phyloP scores from a whole-genome alignment of 1,139 yeast species.

The Yamadazyma pseudoaaseri region DNA sequence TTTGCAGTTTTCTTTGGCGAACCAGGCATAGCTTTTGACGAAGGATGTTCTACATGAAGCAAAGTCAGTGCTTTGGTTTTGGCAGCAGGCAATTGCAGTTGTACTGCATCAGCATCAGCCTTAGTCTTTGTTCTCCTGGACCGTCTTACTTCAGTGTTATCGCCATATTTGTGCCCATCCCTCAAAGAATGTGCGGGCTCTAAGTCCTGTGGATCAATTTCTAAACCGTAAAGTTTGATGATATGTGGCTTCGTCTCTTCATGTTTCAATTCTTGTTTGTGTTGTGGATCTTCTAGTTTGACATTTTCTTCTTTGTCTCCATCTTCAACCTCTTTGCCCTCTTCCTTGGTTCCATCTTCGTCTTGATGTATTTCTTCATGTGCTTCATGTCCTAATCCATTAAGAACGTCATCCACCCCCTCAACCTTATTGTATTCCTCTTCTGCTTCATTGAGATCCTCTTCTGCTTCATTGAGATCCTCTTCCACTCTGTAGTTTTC shows the following conservation, averaged over 20 bases:
- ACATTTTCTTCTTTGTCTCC: neutral
- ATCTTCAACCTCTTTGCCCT: too few species aligned
- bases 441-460: too few species aligned
- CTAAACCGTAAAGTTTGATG: slow-evolving; percentile 20
- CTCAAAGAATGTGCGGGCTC: slow-evolving; percentile 22
- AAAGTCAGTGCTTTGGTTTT: neutral
- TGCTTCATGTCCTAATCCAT: too few species aligned
- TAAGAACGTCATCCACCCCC: too few species aligned
- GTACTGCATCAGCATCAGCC: neutral
- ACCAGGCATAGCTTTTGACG: neutral
- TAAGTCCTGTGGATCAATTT: slow-evolving; percentile 17
- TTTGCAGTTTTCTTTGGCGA: slow-evolving; percentile 1
- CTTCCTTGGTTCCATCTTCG: too few species aligned
- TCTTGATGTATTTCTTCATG: too few species aligned
- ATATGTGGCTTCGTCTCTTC: slow-evolving; percentile 1
- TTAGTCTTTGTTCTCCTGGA: slow-evolving; percentile 2
- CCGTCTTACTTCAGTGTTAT: slow-evolving; percentile 1
- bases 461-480: too few species aligned
- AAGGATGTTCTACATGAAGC: neutral
- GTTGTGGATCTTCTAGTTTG: neutral
- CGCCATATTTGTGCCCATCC: slow-evolving; percentile 22
- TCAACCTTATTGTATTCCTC: too few species aligned
- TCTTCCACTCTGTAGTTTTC: too few species aligned
- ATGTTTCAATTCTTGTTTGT: neutral
- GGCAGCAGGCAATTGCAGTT: too few species aligned